These are phyloP conservation scores for Talaromyces proteolyticus DNA, from an alignment of 495 filamentous ascomycete species.

Conservation along the genomic window DNA sequence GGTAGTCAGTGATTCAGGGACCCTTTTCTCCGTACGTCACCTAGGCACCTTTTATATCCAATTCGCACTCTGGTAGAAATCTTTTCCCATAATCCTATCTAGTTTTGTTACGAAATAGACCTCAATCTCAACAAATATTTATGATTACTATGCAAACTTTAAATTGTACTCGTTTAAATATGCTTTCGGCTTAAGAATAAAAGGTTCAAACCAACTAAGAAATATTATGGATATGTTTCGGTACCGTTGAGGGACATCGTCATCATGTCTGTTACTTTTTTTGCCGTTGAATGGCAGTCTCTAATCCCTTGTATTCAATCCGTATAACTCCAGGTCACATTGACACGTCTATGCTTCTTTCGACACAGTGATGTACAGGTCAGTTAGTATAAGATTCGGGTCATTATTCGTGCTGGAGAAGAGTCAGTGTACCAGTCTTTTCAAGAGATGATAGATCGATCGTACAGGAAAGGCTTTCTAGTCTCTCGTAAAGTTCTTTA, in stretches of 20 bases:
- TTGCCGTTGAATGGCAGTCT: constrained; percentile 10
- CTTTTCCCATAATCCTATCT: too few species aligned
- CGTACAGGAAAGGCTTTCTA: constrained; percentile 80
- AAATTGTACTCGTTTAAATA: too few species aligned
- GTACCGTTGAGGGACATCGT: background rate
- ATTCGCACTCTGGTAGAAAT: too few species aligned
- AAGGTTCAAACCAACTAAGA: too few species aligned
- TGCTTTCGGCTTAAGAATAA: too few species aligned
- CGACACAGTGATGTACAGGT: background rate
- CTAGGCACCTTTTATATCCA: too few species aligned
- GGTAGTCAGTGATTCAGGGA: too few species aligned
- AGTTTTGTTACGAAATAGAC: too few species aligned
- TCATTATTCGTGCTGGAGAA: constrained; percentile 70
- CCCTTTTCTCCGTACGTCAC: too few species aligned
- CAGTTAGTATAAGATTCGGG: constrained; percentile 76
- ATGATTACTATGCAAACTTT: too few species aligned
- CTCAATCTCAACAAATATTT: too few species aligned
- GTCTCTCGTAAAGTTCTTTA: constrained; percentile 72
- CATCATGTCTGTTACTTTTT: constrained; percentile 2
- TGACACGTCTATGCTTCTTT: constrained; percentile 3
- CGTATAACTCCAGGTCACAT: constrained; percentile 4
- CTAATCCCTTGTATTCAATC: background rate
- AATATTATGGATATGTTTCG: background rate
- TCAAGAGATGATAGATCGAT: constrained; percentile 7
- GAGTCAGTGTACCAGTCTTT: background rate